Evolutionary conservation across 2,329 filamentous ascomycete species (phyloP).

Genomic region (Davidsoniella virescens): DNA sequence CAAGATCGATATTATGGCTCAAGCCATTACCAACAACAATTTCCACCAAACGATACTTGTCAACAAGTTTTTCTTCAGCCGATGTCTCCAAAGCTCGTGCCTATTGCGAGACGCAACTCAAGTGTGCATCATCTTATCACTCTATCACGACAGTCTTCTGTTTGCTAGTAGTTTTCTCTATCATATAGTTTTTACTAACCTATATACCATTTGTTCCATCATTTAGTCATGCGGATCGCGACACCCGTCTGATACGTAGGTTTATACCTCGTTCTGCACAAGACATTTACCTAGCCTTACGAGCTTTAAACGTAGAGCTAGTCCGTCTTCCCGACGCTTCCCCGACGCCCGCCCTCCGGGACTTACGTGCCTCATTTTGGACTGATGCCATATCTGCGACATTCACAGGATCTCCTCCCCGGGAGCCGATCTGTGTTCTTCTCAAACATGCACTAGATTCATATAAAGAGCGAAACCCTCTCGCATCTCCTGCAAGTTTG

Average conservation of each 20-base stretch:
- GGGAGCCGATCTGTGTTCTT: slow-evolving; percentile 79
- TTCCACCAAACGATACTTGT: no score
- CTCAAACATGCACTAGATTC: slow-evolving; percentile 56
- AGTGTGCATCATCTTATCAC: neutral
- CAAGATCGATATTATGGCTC: no score
- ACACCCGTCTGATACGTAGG: slow-evolving; percentile 70
- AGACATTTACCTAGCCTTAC: slow-evolving; percentile 77
- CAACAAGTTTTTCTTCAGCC: neutral
- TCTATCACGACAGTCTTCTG: neutral
- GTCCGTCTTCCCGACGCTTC: slow-evolving; percentile 80
- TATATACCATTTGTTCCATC: neutral
- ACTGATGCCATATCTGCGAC: slow-evolving; percentile 66
- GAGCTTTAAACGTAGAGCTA: slow-evolving; percentile 84
- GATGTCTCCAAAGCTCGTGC: slow-evolving; percentile 1
- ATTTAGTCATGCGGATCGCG: slow-evolving; percentile 66
- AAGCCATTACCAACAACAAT: no score
- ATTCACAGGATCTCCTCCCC: slow-evolving; percentile 62
- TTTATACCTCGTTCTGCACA: slow-evolving; percentile 63
- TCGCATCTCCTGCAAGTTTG: slow-evolving; percentile 32
- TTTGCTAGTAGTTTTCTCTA: neutral
- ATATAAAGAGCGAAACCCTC: slow-evolving; percentile 31
- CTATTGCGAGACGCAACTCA: slow-evolving; percentile 4
- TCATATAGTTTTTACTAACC: neutral
- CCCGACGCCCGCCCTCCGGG: slow-evolving; percentile 70
- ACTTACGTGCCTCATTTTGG: slow-evolving; percentile 91